These are phyloP conservation scores for Heteromeles arbutifolia DNA, from an alignment of 306 rosid species.

Conservation along the genomic window DNA sequence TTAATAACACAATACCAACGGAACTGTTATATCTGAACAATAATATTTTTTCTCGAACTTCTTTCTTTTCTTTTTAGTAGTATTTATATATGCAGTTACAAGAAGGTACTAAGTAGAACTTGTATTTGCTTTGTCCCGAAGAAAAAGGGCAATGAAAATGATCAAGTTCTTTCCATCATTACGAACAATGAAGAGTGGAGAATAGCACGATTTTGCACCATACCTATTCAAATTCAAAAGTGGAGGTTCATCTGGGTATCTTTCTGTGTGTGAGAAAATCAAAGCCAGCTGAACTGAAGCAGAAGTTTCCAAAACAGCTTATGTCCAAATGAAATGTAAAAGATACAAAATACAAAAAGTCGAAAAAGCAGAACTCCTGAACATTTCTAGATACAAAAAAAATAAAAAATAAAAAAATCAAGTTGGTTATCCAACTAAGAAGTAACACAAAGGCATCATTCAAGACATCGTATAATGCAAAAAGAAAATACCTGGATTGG, in stretches of 20 bases:
- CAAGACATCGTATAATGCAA: slow-evolving; percentile 4
- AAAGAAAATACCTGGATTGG: slow-evolving; percentile 57
- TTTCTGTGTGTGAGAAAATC: slow-evolving; percentile 86
- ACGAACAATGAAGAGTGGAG: neutral
- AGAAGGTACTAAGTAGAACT: neutral
- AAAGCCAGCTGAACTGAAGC: slow-evolving; percentile 88
- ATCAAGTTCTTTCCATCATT: neutral
- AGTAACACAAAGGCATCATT: slow-evolving; percentile 14
- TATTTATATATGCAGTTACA: neutral
- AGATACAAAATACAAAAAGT: slow-evolving; percentile 2
- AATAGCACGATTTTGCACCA: slow-evolving; percentile 3
- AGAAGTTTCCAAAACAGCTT: slow-evolving; percentile 22
- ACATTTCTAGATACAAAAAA: neutral
- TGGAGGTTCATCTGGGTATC: slow-evolving; percentile 97
- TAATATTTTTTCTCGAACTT: neutral
- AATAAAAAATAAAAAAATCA: neutral
- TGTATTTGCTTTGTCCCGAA: neutral
- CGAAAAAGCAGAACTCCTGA: slow-evolving; percentile 11
- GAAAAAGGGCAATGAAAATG: neutral
- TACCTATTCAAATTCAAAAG: slow-evolving; percentile 85
- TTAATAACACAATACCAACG: neutral
- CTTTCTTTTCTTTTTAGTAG: neutral
- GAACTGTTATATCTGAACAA: neutral
- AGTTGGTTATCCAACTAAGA: neutral
- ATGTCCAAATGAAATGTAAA: slow-evolving; percentile 10